Evolutionary conservation across 352 stramenopile species (phyloP).

Genomic region (Phytopythium aichiense): DNA sequence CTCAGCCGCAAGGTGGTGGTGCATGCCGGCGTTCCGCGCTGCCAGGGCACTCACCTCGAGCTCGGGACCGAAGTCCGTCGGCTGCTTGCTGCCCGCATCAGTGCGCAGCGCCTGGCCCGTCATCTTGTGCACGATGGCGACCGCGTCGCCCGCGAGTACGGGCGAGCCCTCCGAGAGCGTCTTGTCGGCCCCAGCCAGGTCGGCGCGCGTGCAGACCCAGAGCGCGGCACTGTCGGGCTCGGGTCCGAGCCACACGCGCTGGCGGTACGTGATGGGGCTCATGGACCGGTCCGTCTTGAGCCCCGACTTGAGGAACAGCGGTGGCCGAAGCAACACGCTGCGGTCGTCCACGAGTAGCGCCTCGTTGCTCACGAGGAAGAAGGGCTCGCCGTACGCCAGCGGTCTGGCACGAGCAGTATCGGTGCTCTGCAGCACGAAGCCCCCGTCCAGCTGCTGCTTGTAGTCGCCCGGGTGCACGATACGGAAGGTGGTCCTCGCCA

Average conservation of each 20-base stretch:
- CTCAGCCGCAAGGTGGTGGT: slow-evolving; percentile 67
- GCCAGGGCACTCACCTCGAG: slow-evolving; percentile 57
- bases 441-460: slow-evolving; percentile 34
- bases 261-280: slow-evolving; percentile 86
- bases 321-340: slow-evolving; percentile 62
- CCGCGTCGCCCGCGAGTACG: slow-evolving; percentile 38
- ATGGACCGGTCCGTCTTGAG: slow-evolving; percentile 81
- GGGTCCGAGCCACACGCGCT: slow-evolving; percentile 64
- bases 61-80: slow-evolving; percentile 79
- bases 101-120: slow-evolving; percentile 59
- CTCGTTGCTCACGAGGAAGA: slow-evolving; percentile 81
- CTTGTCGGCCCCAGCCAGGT: slow-evolving; percentile 62
- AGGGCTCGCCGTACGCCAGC: slow-evolving; percentile 76
- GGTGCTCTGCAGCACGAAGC: slow-evolving; percentile 22
- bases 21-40: slow-evolving; percentile 49
- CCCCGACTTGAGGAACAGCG: slow-evolving; percentile 79
- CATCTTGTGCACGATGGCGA: slow-evolving; percentile 84
- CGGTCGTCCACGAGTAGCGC: slow-evolving; percentile 70
- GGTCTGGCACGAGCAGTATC: slow-evolving; percentile 16
- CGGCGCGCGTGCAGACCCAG: slow-evolving; percentile 62
- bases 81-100: slow-evolving; percentile 52
- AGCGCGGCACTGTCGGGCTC: slow-evolving; percentile 67
- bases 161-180: slow-evolving; percentile 49
- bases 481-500: slow-evolving; percentile 55
- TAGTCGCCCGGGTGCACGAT: slow-evolving; percentile 36